Conservation (phyloP, 1,139 yeast species). For the Nadsonia commutata region DNA sequence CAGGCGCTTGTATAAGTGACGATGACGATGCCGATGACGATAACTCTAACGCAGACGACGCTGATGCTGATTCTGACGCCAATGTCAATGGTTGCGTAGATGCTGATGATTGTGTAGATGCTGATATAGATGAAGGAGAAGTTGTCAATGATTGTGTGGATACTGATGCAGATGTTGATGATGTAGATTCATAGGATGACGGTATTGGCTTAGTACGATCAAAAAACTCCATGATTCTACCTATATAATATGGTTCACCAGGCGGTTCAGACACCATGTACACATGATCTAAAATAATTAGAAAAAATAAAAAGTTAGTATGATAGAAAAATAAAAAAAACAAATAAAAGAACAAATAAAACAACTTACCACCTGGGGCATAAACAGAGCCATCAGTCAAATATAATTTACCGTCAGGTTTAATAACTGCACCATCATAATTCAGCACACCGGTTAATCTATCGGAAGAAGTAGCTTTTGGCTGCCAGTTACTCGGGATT, state of each 20-base stretch:
- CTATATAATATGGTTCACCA: conserved; percentile 88
- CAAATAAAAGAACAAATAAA: not conserved
- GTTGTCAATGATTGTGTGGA: not conserved
- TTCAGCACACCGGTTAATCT: conserved; percentile 21
- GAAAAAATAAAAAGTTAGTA: not conserved
- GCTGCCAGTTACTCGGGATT: conserved; percentile 25
- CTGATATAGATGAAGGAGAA: no score
- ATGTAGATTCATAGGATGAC: not conserved
- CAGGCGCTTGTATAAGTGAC: conserved; percentile 1
- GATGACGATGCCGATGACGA: not conserved
- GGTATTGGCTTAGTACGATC: conserved; percentile 7
- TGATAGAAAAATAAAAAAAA: not conserved
- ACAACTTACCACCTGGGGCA: conserved; percentile 20
- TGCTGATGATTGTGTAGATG: no score
- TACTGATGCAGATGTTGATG: not conserved
- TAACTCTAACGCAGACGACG: no score
- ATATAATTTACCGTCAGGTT: conserved; percentile 21
- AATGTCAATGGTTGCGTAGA: no score
- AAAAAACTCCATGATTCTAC: conserved; percentile 67
- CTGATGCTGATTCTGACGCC: no score
- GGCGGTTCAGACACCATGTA: conserved; percentile 89
- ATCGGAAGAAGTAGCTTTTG: conserved; percentile 16
- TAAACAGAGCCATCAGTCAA: conserved; percentile 22
- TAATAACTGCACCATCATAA: conserved; percentile 27
- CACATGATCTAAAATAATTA: conserved; percentile 45